Percentiles rank a stretch among this genome's conserved stretches.
phyloP scores from a whole-genome alignment of 1,284 basidiomycete genomes.

The Termitomyces sp. region DNA sequence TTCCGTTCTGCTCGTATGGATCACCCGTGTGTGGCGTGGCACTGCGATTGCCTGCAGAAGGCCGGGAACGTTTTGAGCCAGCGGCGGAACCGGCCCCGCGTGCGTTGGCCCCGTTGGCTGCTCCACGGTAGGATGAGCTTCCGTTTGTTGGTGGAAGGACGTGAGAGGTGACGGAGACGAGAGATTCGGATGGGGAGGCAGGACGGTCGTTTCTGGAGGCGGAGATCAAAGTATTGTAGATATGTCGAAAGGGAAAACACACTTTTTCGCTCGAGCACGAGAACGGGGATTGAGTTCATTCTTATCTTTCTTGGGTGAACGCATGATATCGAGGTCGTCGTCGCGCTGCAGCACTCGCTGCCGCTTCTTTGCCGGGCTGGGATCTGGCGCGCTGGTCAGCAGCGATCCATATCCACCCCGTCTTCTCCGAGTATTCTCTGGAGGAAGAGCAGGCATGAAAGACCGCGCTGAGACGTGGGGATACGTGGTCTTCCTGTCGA shows the following conservation, averaged over 20 bases:
- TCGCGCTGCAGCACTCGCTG: slow-evolving; percentile 48
- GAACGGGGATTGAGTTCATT: slow-evolving; percentile 37
- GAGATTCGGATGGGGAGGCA: slow-evolving; percentile 65
- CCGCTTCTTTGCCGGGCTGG: slow-evolving; percentile 63
- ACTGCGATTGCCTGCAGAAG: slow-evolving; percentile 23
- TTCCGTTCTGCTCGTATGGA: slow-evolving; percentile 21
- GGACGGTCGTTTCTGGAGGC: slow-evolving; percentile 50
- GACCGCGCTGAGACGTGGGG: slow-evolving; percentile 66
- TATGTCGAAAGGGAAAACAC: slow-evolving; percentile 22
- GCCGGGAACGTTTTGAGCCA: slow-evolving; percentile 19
- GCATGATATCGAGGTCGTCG: slow-evolving; percentile 53
- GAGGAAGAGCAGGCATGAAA: slow-evolving; percentile 52
- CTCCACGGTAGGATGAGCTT: slow-evolving; percentile 25
- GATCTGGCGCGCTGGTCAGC: slow-evolving; percentile 39
- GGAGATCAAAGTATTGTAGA: slow-evolving; percentile 8
- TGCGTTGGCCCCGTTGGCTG: slow-evolving; percentile 26
- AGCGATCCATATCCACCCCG: slow-evolving; percentile 45
- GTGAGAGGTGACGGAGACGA: slow-evolving; percentile 64
- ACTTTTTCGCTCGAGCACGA: slow-evolving; percentile 57
- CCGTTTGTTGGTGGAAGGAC: slow-evolving; percentile 29
- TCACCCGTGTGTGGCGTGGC: slow-evolving; percentile 22
- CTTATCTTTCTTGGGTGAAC: slow-evolving; percentile 39
- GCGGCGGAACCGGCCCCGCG: slow-evolving; percentile 19
- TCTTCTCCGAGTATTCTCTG: slow-evolving; percentile 57
- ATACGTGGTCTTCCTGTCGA: slow-evolving; percentile 63